Evolutionary conservation across 1,284 basidiomycete species (phyloP).

Genomic region (Polyporus tsugae): DNA sequence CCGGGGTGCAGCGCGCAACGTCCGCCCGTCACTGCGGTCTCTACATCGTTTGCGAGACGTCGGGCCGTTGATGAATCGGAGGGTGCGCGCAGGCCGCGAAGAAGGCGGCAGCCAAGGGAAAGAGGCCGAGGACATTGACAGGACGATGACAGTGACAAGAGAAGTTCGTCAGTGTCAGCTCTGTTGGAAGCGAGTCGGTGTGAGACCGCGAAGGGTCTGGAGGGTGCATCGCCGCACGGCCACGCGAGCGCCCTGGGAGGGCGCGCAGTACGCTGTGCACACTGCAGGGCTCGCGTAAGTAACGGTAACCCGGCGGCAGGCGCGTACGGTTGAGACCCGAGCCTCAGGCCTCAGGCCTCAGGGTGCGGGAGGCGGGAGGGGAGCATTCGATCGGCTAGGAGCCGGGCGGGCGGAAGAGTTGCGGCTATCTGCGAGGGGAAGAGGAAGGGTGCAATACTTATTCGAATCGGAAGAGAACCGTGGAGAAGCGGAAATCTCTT

Average conservation of each 20-base stretch:
- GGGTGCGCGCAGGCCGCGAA: no score
- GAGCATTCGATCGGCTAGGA: neutral
- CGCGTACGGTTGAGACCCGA: no score
- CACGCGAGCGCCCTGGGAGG: conserved; percentile 1
- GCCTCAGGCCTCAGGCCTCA: neutral
- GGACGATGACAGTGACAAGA: no score
- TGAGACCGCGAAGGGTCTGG: neutral
- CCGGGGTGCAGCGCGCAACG: no score
- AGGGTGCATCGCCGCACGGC: conserved; percentile 4
- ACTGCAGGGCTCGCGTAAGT: neutral
- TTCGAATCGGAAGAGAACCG: neutral
- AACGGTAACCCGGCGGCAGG: neutral
- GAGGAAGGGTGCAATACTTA: neutral
- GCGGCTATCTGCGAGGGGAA: neutral
- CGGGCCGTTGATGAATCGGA: no score
- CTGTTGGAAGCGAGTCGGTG: neutral
- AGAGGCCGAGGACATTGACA: no score
- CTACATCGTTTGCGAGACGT: no score
- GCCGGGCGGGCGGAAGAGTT: neutral
- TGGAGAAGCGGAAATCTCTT: neutral
- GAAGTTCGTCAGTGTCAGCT: neutral
- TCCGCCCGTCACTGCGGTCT: no score
- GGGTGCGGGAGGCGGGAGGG: neutral
- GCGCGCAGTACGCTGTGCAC: conserved; percentile 3
- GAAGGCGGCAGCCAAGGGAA: no score